phyloP scores from a whole-genome alignment of 768 basidiomycete genomes.

The Tricholoma terreum region DNA sequence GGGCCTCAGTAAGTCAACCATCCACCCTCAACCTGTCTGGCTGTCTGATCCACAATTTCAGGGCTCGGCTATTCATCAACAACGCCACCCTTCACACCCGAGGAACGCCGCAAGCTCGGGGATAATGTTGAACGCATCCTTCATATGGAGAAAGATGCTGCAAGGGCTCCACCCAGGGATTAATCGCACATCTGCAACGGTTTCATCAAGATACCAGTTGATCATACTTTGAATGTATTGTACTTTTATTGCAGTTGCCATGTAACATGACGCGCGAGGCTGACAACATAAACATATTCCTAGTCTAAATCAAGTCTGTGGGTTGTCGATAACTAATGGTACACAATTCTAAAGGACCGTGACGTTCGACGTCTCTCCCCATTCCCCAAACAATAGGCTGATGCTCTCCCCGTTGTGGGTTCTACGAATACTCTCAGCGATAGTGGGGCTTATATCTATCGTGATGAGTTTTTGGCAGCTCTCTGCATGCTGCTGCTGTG shows the following conservation, averaged over 20 bases:
- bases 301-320: neutral
- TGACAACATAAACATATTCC: no score
- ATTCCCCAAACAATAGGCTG: conserved; percentile 82
- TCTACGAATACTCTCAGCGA: conserved; percentile 94
- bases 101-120: conserved; percentile 61
- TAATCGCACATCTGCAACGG: conserved; percentile 3
- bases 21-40: neutral
- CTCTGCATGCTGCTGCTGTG: conserved; percentile 67
- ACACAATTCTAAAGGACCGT: conserved; percentile 31
- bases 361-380: conserved; percentile 53
- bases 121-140: conserved; percentile 59
- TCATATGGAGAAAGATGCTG: conserved; percentile 63
- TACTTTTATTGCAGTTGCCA: no score
- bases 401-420: conserved; percentile 95
- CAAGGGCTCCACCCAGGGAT: conserved; percentile 48
- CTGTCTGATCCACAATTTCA: conserved; percentile 20
- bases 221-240: neutral
- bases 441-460: conserved; percentile 87
- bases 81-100: conserved; percentile 46
- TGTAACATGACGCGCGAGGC: neutral
- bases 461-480: conserved; percentile 75
- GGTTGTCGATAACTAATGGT: conserved; percentile 10
- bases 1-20: conserved; percentile 49
- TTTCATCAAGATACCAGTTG: neutral
- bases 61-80: conserved; percentile 70